These are phyloP conservation scores for Cryptococcus wingfieldii DNA, from an alignment of 1,284 basidiomycete species.

Conservation along the genomic window DNA sequence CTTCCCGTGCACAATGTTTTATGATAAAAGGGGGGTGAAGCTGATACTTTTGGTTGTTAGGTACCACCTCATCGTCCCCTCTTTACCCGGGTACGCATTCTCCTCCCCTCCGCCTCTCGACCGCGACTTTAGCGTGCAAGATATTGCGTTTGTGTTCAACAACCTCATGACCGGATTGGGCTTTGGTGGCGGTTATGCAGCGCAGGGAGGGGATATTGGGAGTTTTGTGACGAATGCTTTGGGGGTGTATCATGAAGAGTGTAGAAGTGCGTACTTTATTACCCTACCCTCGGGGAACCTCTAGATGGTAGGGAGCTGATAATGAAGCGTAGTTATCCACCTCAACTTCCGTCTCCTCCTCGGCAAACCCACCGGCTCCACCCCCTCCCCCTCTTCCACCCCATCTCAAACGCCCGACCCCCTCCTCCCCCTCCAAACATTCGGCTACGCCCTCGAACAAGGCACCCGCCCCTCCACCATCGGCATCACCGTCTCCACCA, in stretches of 20 bases:
- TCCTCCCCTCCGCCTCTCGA: slow-evolving; percentile 38
- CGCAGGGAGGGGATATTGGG: slow-evolving; percentile 47
- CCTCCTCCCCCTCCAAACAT: slow-evolving; percentile 2
- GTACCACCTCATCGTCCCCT: slow-evolving; percentile 37
- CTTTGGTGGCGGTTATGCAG: slow-evolving; percentile 35
- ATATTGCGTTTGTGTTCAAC: slow-evolving; percentile 37
- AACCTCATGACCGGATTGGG: slow-evolving; percentile 46
- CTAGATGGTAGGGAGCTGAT: too few relatives aligned
- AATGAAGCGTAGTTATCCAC: too few relatives aligned
- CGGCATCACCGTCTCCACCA: slow-evolving; percentile 43
- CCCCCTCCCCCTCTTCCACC: slow-evolving; percentile 18
- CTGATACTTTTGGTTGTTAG: background rate
- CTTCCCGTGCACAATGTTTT: too few relatives aligned
- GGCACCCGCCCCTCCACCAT: slow-evolving; percentile 49
- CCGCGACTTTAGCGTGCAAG: slow-evolving; percentile 29
- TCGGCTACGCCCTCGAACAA: slow-evolving; percentile 23
- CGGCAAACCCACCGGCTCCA: background rate
- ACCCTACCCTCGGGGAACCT: background rate
- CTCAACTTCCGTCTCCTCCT: background rate
- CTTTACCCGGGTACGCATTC: slow-evolving; percentile 41
- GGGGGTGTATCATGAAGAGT: slow-evolving; percentile 18
- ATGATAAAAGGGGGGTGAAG: too few relatives aligned
- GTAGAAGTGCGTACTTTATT: slow-evolving; percentile 19
- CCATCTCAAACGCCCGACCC: background rate
- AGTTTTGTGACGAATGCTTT: slow-evolving; percentile 26